Evolutionary conservation across 1,139 yeast genomes (phyloP).

Genomic region (Taphrina confusa): DNA sequence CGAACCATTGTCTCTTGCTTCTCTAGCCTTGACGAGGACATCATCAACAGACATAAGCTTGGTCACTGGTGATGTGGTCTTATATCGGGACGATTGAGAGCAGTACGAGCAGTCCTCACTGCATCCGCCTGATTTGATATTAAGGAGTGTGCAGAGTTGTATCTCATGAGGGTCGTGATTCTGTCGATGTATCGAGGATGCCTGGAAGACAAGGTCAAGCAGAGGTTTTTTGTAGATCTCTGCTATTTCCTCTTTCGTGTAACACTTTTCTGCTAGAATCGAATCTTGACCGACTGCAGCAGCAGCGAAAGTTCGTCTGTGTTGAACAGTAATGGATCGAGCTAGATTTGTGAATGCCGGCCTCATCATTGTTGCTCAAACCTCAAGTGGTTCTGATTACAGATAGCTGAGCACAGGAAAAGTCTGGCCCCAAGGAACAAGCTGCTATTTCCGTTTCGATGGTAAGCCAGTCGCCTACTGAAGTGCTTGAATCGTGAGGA

Average conservation of each 20-base stretch:
- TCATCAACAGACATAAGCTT: slow-evolving; percentile 61
- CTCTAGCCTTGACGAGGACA: slow-evolving; percentile 63
- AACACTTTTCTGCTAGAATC: slow-evolving; percentile 42
- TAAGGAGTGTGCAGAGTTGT: slow-evolving; percentile 72
- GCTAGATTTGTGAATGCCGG: not conserved
- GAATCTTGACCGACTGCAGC: not conserved
- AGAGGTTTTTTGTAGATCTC: slow-evolving; percentile 67
- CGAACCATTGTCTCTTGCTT: slow-evolving; percentile 69
- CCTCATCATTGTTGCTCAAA: too few species aligned
- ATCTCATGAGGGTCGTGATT: slow-evolving; percentile 70
- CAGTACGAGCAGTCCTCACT: slow-evolving; percentile 81
- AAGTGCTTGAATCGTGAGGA: too few species aligned
- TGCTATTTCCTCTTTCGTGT: slow-evolving; percentile 63
- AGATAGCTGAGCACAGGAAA: too few species aligned
- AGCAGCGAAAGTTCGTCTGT: slow-evolving; percentile 2
- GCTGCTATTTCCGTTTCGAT: too few species aligned
- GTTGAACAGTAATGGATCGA: not conserved
- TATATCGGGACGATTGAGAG: slow-evolving; percentile 69
- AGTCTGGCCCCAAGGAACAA: too few species aligned
- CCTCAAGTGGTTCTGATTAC: too few species aligned
- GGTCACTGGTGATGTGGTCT: slow-evolving; percentile 70
- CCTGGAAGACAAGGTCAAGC: slow-evolving; percentile 58
- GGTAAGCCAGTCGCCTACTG: too few species aligned
- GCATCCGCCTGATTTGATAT: slow-evolving; percentile 79
- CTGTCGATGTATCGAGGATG: slow-evolving; percentile 62